Evolutionary conservation across 345 rosid species (phyloP), one percentile per base, ranked within the genome.

Genomic region (Turritis glabra): DNA sequence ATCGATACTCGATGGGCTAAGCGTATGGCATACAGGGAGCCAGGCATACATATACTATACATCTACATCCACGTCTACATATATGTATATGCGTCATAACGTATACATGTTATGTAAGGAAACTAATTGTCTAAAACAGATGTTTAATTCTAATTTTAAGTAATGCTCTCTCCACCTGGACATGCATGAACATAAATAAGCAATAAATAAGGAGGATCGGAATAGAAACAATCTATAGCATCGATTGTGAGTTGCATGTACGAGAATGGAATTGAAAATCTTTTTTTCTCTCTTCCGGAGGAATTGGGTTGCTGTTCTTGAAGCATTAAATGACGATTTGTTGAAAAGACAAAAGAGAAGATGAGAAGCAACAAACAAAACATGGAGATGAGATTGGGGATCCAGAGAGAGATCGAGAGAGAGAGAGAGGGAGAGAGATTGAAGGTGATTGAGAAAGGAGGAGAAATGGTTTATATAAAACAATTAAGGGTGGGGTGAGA

Each of bases 1-100:
- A 77, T 77, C 93, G 92, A 76, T 52, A 21, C 75, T 77, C 75
- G 96, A 77, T 81, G 86, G 77, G 83, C 85, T 83, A 77, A 77
- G 84, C 86, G 81, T 82, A 89, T 92, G 97, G 97, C 97, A 92
- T 92, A 92, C 97, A 92, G 97, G 97, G 97, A 92, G 97, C 97
- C 97, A 92, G 97, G 97, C 96, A 89, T 82, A 87, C 77, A 73
- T 25, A 72, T 69, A 66, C 46, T 53, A 44, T 23, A 67, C 71
- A 67, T 22, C 30, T 51, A 51, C 63, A 43, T n/a, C n/a, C n/a
- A n/a, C n/a, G n/a, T n/a, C n/a, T n/a, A n/a, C n/a, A n/a, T n/a
- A n/a, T 59, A 67, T 35, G 7, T 57, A 51, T 51, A 43, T 29
- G 43, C 2, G 11, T 41, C 63, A 52, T 41, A 57, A 59, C 30